Evolutionary conservation across 2,329 filamentous ascomycete genomes (phyloP), one percentile per base, ranked within the genome.

Genomic region (Fusarium sacchari): DNA sequence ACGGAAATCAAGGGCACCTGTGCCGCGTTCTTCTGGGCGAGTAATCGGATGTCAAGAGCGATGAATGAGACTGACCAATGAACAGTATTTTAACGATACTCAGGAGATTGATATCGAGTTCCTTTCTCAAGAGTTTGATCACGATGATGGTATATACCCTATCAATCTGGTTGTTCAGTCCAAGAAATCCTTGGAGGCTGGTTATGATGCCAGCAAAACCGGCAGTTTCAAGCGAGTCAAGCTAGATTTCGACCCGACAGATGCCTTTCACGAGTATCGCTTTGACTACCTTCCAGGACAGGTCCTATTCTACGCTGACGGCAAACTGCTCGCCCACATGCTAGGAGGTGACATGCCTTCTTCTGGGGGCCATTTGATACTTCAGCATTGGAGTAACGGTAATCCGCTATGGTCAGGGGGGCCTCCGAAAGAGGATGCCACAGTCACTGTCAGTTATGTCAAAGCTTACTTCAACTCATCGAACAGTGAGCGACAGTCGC

Each of bases 31-130:
- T 95, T 95, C 82, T 96, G 92, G 90, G 91, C 93, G 79, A 76
- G 84, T 77, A 30, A 26, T 18, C 32, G 42, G 22, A 50, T n/a
- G 49, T n/a, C 32, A 37, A 28, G n/a, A 32, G 36, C 49, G 39
- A 20, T 39, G 28, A 17, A 37, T 9, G 26, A 49, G 49, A 56
- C 55, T 69, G 42, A 69, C 43, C 32, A 32, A 14, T 39, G 39
- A 43, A 32, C 39, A 94, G 92, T 95, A 94, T 81, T 90, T 89
- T 82, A 94, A 94, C 80, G 90, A 95, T 81, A 92, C 91, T 3
- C 91, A 93, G 78, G 93, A 95, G 77, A 94, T 95, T 76, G 93
- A 95, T 79, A 90, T 95, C 82, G 93, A 96, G 74, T 93, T 95
- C 78, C 86, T 95, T 6, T 93, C 92, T 4, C 84, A 85, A 28